These are phyloP conservation scores for Trametes gibbosa DNA, from an alignment of 768 basidiomycete species.

Conservation along the genomic window DNA sequence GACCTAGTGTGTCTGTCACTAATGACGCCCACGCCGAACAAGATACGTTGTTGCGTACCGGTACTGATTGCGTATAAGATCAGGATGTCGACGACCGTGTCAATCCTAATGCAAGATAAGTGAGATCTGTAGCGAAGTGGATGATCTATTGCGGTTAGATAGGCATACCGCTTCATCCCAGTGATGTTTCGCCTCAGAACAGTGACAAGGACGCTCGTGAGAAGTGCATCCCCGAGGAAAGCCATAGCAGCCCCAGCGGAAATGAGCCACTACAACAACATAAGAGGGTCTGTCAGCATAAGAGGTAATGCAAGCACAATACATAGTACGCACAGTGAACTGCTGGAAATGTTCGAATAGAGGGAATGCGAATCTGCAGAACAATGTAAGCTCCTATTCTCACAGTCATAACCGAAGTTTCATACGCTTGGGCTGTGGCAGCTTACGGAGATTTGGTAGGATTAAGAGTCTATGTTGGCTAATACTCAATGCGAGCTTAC, in stretches of 20 bases:
- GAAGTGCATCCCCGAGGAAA: neutral
- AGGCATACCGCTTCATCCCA: constrained; percentile 6
- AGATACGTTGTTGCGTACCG: neutral
- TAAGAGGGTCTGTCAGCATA: no score
- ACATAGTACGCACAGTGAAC: neutral
- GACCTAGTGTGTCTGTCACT: neutral
- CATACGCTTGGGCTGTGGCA: neutral
- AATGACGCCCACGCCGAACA: neutral
- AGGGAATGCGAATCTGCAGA: neutral
- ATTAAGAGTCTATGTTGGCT: no score
- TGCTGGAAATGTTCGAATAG: neutral
- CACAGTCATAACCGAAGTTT: no score
- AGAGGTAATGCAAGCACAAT: no score
- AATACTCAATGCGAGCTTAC: neutral
- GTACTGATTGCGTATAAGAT: constrained; percentile 2
- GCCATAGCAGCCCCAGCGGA: constrained; percentile 9
- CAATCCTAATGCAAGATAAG: neutral
- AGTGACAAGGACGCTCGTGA: neutral
- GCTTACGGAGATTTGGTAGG: neutral
- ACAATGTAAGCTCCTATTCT: neutral
- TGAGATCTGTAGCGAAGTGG: neutral
- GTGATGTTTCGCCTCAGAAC: neutral
- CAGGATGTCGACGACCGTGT: constrained; percentile 2
- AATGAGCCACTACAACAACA: neutral
- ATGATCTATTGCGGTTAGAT: neutral